Evolutionary conservation across 2,329 filamentous ascomycete genomes (phyloP).

Genomic region (Colletotrichum sp.): DNA sequence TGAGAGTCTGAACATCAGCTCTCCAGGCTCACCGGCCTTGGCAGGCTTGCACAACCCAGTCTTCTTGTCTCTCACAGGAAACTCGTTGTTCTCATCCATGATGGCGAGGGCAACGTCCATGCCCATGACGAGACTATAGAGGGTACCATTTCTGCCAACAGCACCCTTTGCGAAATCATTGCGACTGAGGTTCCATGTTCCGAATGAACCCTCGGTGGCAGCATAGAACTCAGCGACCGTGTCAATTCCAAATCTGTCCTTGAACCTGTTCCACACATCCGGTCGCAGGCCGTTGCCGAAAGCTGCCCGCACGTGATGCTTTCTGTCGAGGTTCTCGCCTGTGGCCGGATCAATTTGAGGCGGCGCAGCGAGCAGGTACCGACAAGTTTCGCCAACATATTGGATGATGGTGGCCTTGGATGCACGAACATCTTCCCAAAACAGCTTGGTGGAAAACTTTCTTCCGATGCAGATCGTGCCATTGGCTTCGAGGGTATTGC

Average conservation of each 20-base stretch:
- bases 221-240: constrained; percentile 83
- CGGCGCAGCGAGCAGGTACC: constrained; percentile 77
- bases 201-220: constrained; percentile 74
- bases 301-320: constrained; percentile 75
- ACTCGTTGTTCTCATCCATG: constrained; percentile 74
- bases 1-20: constrained; percentile 77
- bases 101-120: constrained; percentile 63
- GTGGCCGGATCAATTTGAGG: constrained; percentile 66
- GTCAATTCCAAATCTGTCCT: constrained; percentile 78
- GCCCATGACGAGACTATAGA: constrained; percentile 63
- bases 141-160: constrained; percentile 73
- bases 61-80: constrained; percentile 68
- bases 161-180: constrained; percentile 80
- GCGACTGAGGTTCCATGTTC: constrained; percentile 73
- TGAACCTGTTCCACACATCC: constrained; percentile 85
- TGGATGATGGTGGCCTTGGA: constrained; percentile 78
- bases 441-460: constrained; percentile 78
- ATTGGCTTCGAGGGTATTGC: constrained; percentile 63
- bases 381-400: constrained; percentile 87
- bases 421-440: constrained; percentile 78
- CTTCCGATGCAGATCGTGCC: constrained; percentile 74
- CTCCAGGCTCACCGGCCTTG: constrained; percentile 69
- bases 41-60: constrained; percentile 73
- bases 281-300: constrained; percentile 87
- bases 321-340: constrained; percentile 72